phyloP scores from a whole-genome alignment of 2,329 filamentous ascomycete species.

The Aspergillus sp. region DNA sequence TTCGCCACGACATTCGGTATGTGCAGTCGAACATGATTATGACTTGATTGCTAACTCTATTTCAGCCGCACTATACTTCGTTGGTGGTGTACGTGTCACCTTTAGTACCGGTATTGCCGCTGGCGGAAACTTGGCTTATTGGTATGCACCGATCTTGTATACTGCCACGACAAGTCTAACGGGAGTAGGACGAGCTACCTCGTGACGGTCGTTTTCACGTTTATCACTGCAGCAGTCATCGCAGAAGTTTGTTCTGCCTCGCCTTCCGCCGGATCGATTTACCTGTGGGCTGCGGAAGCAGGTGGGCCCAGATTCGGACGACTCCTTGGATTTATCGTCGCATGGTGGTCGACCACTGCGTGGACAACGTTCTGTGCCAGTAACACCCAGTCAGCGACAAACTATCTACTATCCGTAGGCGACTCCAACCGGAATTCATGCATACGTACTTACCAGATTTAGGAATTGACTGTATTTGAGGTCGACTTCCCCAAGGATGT shows the following conservation, averaged over 20 bases:
- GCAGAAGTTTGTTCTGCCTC: constrained; percentile 62
- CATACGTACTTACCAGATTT: neutral
- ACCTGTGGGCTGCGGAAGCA: constrained; percentile 62
- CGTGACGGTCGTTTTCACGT: constrained; percentile 60
- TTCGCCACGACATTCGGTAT: constrained; percentile 61
- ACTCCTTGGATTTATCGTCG: constrained; percentile 61
- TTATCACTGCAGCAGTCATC: constrained; percentile 61
- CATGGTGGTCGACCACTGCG: constrained; percentile 63
- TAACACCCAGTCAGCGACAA: constrained; percentile 54
- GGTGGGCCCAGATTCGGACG: constrained; percentile 57
- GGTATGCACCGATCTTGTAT: constrained; percentile 37
- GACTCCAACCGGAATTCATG: neutral
- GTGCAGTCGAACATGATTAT: constrained; percentile 22
- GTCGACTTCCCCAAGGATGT: constrained; percentile 56
- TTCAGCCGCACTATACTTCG: constrained; percentile 60
- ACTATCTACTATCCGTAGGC: constrained; percentile 54
- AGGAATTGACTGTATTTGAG: constrained; percentile 60
- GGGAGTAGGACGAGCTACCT: constrained; percentile 57
- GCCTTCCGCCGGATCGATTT: constrained; percentile 60
- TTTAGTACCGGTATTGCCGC: constrained; percentile 64
- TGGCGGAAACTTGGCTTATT: constrained; percentile 62
- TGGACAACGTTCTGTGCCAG: constrained; percentile 62
- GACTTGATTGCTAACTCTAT: constrained; percentile 26
- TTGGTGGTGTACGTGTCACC: constrained; percentile 60
- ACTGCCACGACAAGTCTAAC: neutral